Evolutionary conservation across 371 early-diverging fungal species (phyloP).

Genomic region (Zancudomyces culisetae): DNA sequence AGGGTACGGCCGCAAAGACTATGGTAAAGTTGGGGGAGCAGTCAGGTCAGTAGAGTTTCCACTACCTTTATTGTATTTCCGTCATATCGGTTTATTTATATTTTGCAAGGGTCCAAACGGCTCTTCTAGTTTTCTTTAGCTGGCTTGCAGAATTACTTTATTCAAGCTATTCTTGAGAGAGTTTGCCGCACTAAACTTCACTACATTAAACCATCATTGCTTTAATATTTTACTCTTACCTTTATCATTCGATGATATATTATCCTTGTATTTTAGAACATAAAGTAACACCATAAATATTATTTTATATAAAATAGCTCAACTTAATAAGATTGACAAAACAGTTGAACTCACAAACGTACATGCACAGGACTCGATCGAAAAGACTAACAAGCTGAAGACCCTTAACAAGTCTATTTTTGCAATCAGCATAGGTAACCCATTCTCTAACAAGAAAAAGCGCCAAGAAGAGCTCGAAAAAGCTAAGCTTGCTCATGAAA

Average conservation of each 20-base stretch:
- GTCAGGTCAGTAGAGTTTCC: slow-evolving; percentile 10
- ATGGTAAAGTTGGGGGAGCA: slow-evolving; percentile 35
- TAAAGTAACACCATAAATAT: too few relatives aligned
- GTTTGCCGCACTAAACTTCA: too few relatives aligned
- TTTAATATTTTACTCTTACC: too few relatives aligned
- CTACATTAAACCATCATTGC: too few relatives aligned
- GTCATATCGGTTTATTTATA: too few relatives aligned
- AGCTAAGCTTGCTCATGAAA: slow-evolving; percentile 12
- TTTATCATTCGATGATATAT: too few relatives aligned
- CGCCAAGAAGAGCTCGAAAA: slow-evolving; percentile 28
- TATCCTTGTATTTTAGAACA: too few relatives aligned
- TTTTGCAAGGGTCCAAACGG: too few relatives aligned
- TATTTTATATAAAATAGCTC: slow-evolving; percentile 24
- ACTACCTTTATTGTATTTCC: too few relatives aligned
- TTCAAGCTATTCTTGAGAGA: too few relatives aligned
- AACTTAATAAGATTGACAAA: slow-evolving; percentile 48
- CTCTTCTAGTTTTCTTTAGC: too few relatives aligned
- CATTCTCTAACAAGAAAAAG: slow-evolving; percentile 35
- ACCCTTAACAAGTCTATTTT: slow-evolving; percentile 63
- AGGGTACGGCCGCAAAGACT: slow-evolving; percentile 35
- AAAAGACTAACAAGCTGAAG: slow-evolving; percentile 51
- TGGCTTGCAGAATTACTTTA: too few relatives aligned
- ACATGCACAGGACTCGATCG: slow-evolving; percentile 46
- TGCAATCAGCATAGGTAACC: slow-evolving; percentile 41
- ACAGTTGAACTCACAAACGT: slow-evolving; percentile 51